A percentile compares a stretch with the other conserved stretches of the same genome.
Conservation (phyloP, 2,329 filamentous ascomycete genomes). For the Fusarium irregulare region DNA sequence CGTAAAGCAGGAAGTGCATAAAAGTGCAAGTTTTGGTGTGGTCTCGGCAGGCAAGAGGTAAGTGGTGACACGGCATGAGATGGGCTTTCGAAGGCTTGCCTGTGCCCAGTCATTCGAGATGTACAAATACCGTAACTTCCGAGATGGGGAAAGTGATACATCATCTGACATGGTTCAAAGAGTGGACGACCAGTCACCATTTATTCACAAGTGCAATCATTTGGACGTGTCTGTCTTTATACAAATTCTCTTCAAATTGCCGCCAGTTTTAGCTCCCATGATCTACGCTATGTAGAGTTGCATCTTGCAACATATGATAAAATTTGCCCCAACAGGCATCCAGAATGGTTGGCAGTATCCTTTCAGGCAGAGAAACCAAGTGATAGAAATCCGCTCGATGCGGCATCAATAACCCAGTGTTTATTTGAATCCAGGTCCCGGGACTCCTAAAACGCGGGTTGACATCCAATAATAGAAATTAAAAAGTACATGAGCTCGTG, state of each 20-base stretch:
- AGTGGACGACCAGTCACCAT: neutral
- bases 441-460: conserved; percentile 7
- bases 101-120: neutral
- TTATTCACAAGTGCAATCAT: conserved; percentile 4
- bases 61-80: neutral
- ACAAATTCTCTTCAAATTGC: conserved; percentile 11
- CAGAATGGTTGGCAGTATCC: conserved; percentile 20
- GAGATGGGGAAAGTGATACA: neutral
- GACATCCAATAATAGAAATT: conserved; percentile 42
- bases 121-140: neutral
- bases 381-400: conserved; percentile 1
- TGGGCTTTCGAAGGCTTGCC: neutral
- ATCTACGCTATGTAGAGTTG: neutral
- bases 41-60: neutral
- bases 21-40: neutral
- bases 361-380: conserved; percentile 28
- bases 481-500: conserved; percentile 46
- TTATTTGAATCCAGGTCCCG: conserved; percentile 5
- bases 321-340: conserved; percentile 18
- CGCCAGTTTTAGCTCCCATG: neutral
- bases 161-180: neutral
- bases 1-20: neutral
- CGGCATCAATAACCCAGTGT: conserved; percentile 5
- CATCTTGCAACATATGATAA: neutral
- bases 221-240: neutral